Percentiles rank a stretch among this genome's conserved stretches.
phyloP scores from a whole-genome alignment of 2,329 filamentous ascomycete species.

The Alternaria viburni region DNA sequence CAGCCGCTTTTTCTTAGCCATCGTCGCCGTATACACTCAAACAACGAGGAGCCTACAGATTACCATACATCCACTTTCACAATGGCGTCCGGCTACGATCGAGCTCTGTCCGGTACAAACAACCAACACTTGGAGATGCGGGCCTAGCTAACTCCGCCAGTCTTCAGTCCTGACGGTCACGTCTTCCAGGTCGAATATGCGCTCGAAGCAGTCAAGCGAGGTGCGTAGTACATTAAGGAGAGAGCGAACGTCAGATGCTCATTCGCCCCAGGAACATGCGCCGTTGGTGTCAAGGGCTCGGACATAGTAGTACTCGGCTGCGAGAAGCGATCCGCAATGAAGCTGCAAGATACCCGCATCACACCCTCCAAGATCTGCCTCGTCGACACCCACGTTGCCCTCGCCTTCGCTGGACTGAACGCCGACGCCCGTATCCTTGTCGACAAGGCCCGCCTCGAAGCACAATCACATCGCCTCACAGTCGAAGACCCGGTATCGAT shows the following conservation, averaged over 20 bases:
- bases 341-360: conserved; percentile 98
- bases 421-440: conserved; percentile 97
- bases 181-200: conserved; percentile 99
- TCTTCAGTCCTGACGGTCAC: conserved; percentile 98
- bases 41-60: background rate
- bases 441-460: conserved; percentile 96
- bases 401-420: conserved; percentile 96
- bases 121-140: conserved; percentile 28
- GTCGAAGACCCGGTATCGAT: conserved; percentile 97
- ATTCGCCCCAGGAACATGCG: conserved; percentile 78
- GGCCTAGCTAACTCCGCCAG: conserved; percentile 57
- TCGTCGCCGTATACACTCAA: conserved; percentile 3
- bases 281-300: conserved; percentile 93
- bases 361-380: conserved; percentile 98
- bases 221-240: conserved; percentile 55
- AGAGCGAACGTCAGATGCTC: conserved; percentile 10
- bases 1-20: conserved; percentile 7
- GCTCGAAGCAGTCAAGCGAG: conserved; percentile 97
- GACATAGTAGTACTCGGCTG: conserved; percentile 96
- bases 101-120: conserved; percentile 91
- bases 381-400: conserved; percentile 92
- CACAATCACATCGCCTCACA: conserved; percentile 94
- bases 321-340: conserved; percentile 99
- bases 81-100: conserved; percentile 97
- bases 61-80: conserved; percentile 19